Conservation (phyloP, 441 rosid genomes). For the Eruca vesicaria region DNA sequence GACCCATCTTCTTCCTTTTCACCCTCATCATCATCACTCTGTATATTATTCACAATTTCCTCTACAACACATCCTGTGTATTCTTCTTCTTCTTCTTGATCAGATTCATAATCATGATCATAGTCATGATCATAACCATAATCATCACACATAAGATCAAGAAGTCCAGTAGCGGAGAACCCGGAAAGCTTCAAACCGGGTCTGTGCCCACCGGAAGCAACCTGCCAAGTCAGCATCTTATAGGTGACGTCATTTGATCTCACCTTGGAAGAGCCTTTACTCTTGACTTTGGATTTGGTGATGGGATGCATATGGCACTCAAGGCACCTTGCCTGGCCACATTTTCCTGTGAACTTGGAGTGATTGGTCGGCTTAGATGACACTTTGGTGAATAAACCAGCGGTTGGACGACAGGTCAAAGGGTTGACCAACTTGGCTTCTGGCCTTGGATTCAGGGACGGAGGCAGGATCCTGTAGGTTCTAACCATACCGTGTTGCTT, state of each 20-base stretch:
- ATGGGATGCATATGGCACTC: slow-evolving; percentile 36
- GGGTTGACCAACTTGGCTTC: slow-evolving; percentile 38
- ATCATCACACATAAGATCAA: slow-evolving; percentile 42
- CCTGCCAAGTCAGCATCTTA: slow-evolving; percentile 51
- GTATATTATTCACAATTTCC: slow-evolving; percentile 8
- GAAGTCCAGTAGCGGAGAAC: slow-evolving; percentile 53
- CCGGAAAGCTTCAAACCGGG: slow-evolving; percentile 42
- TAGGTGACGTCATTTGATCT: slow-evolving; percentile 38
- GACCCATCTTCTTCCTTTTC: background rate
- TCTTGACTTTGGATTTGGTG: slow-evolving; percentile 29
- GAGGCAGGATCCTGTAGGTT: slow-evolving; percentile 50
- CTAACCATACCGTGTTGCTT: slow-evolving; percentile 76
- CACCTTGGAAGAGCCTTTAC: slow-evolving; percentile 38
- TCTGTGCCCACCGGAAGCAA: slow-evolving; percentile 28
- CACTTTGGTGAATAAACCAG: slow-evolving; percentile 59
- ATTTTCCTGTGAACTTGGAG: slow-evolving; percentile 78
- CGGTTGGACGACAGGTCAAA: slow-evolving; percentile 49
- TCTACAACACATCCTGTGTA: slow-evolving; percentile 21
- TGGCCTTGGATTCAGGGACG: slow-evolving; percentile 45
- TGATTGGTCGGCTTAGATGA: slow-evolving; percentile 67
- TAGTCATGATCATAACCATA: slow-evolving; percentile 33
- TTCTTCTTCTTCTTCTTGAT: slow-evolving; percentile 2
- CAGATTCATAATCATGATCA: slow-evolving; percentile 25
- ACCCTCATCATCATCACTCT: background rate
- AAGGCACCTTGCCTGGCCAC: slow-evolving; percentile 49